Base-by-base conservation (phyloP, 148 eudicot species). In the Salicornia ramosissima region DNA sequence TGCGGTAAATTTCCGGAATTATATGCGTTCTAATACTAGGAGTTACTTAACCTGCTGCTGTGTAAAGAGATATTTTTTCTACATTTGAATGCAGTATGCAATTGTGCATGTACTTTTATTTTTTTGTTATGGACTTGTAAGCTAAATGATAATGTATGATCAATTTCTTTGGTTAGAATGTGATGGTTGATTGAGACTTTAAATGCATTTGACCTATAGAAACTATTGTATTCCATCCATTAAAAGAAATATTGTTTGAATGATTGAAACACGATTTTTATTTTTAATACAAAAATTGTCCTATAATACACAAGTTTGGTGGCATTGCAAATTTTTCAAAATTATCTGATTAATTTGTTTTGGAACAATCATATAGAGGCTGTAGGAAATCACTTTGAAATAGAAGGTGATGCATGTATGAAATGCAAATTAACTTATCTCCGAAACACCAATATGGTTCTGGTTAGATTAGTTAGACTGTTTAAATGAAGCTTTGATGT, bases 1-100 rank as follows among this genome's bases (percentile, higher is more conserved):
- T 85, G 92, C 66, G 98, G 97, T 94, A 84, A 87, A 55, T 50
- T 67, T 76, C 76, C 43, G 46, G 36, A 74, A 46, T 61, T 16
- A 56, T 64, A 26, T 69, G 40, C 31, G 45, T 36, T 73, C 22
- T 58, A 71, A 64, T 29, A 45, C 13, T n/a, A 22, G 31, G 43
- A 4, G 31, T 69, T 59, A 45, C n/a, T 39, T 30, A 18, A 33
- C 29, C 29, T 21, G 61, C 19, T 70, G 2, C 9, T 46, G 45
- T 24, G 43, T 53, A 36, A 36, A 22, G 9, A 57, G 46, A 15
- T 40, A 29, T 22, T 72, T 28, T 40, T 52, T 31, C 65, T 15
- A 25, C 33, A 40, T 30, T 22, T 29, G 40, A 33, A 61, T 51
- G 10, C 40, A 16, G 67, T 29, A n/a, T 36, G 40, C 40, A 8